Base-by-base conservation (phyloP, 345 rosid genomes). In the Cochlearia excelsa region DNA sequence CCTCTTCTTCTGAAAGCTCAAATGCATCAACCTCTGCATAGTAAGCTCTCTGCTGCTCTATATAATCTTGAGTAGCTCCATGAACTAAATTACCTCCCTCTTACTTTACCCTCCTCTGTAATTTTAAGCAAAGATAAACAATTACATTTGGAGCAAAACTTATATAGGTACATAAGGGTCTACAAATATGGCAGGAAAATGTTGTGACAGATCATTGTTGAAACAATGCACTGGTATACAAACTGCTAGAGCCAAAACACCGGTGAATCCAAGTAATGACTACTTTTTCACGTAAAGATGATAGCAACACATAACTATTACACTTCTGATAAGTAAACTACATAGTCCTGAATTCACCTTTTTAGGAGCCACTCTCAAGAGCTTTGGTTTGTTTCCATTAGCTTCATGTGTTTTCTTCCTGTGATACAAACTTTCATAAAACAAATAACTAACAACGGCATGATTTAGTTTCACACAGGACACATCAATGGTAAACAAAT, bases 1-100 rank as follows among this genome's bases (percentile, higher is more conserved):
- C 85, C 75, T 85, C 92, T 77, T 81, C 95, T 57, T 78, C 87
- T 47, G 69, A 47, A 11, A 88, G 70, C 71, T 85, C 82, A 62
- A 81, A 88, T 45, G 83, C 83, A 77, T 88, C 95, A 29, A 16
- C 23, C 23, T 16, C 23, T 16, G 23, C 23, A 16, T 16, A 16
- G 23, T 16, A 16, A 16, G 23, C 23, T 16, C 23, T 16, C 23
- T 16, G 23, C 23, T 16, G 23, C 23, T 16, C 23, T 16, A 16
- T 16, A 16, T 16, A 16, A 16, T 16, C 23, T 16, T 16, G 23
- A 16, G 23, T 16, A 16, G 23, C 23, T 16, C 53, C 60, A 59
- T 51, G 38, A 6, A 23, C 37, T 26, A 65, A 4, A 9, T 45
- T 65, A 23, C 76, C 67, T 57, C 66, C 39, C 11, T 46, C 57